Evolutionary conservation across 1,284 basidiomycete species (phyloP), one percentile per base, ranked within the genome.

Genomic region (Rhizoctonia solani): DNA sequence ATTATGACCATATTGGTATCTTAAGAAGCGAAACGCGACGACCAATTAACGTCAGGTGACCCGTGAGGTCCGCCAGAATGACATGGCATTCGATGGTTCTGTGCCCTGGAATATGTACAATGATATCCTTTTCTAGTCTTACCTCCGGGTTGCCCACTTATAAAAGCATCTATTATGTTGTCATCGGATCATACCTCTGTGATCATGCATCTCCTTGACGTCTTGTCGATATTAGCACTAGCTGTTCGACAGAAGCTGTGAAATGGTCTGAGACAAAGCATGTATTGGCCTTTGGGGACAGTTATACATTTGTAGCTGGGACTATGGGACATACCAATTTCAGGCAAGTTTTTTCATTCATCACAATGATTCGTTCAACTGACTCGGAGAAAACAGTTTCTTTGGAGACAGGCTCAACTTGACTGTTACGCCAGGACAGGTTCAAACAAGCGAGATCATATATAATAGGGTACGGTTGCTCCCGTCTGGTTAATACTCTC

Each of bases 231-330:
- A n/a, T n/a, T n/a, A n/a, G n/a, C n/a, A n/a, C n/a, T n/a, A n/a
- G n/a, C n/a, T n/a, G n/a, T 50, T 19, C 41, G 9, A 30, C 27
- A 21, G 41, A n/a, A 3, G 56, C 44, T 8, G n/a, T 61, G 1
- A 61, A 50, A 25, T 61, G 56, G 56, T 61, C 56, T 21, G 44
- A 50, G n/a, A 61, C 56, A 14, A 61, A 49, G 42, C 44, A 42
- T 5, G 56, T 50, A 9, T 30, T 61, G n/a, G 56, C 56, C 5
- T 61, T 61, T 39, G 56, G 56, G 25, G 56, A 61, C 39, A 61
- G 56, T 30, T 61, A 61, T 61, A 61, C 56, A 11, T 61, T 21
- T 27, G 46, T 50, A 21, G 32, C 44, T 19, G 56, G 56, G 9
- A 61, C 56, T 4, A 21, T 61, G 44, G 56, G 56, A 34, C 56